phyloP scores from a whole-genome alignment of 192 early-diverging fungal species.

The Piromyces sp. region DNA sequence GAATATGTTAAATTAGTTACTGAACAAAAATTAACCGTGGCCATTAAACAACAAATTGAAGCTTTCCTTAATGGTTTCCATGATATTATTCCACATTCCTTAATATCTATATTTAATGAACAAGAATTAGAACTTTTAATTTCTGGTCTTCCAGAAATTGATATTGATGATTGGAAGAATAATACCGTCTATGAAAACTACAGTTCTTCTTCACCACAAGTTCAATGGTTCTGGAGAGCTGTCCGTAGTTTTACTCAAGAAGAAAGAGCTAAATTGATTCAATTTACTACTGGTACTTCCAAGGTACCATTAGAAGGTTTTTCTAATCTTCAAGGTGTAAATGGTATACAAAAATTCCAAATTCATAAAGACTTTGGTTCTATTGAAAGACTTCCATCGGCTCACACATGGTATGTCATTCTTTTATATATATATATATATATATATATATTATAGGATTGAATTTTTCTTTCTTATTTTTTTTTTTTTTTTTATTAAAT shows the following conservation, averaged over 20 bases:
- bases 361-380: slow-evolving; percentile 91
- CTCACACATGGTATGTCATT: slow-evolving; percentile 85
- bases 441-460: too few relatives aligned
- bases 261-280: slow-evolving; percentile 90
- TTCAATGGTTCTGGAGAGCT: slow-evolving; percentile 98
- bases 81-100: slow-evolving; percentile 76
- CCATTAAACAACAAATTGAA: slow-evolving; percentile 89
- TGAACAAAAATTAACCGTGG: slow-evolving; percentile 73
- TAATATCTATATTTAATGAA: slow-evolving; percentile 96
- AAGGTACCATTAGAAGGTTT: slow-evolving; percentile 98
- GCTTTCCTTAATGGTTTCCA: slow-evolving; percentile 89
- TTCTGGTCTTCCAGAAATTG: slow-evolving; percentile 94
- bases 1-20: slow-evolving; percentile 90
- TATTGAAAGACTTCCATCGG: slow-evolving; percentile 73
- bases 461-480: too few relatives aligned
- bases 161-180: slow-evolving; percentile 99
- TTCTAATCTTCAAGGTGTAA: slow-evolving; percentile 73
- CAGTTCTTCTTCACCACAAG: slow-evolving; percentile 61
- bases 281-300: slow-evolving; percentile 93
- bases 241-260: slow-evolving; percentile 94
- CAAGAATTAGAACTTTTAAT: slow-evolving; percentile 96
- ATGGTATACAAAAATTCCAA: slow-evolving; percentile 94
- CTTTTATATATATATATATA: too few relatives aligned
- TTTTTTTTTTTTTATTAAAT: neutral
- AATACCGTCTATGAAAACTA: slow-evolving; percentile 86